Conservation (phyloP, 257 asterid genomes). For the Ocimum tenuiflorum region DNA sequence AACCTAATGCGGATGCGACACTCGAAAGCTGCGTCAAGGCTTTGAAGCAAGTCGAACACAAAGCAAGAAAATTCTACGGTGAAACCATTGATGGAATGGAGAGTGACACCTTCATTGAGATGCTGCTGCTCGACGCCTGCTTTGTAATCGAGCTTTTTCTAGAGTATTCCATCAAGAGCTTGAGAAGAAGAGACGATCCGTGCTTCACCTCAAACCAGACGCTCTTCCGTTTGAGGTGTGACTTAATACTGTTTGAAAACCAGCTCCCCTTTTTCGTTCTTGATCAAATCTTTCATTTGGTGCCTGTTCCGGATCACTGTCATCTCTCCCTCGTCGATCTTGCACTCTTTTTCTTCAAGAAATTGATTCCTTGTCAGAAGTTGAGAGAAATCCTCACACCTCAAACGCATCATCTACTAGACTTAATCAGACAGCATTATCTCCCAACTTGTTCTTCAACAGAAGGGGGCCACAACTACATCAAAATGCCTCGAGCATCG, state of each 20-base stretch:
- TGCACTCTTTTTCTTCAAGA: conserved; percentile 36
- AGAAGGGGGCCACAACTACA: background rate
- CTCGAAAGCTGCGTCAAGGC: conserved; percentile 34
- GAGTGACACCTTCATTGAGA: conserved; percentile 33
- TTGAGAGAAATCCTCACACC: conserved; percentile 3
- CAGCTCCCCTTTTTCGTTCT: conserved; percentile 48
- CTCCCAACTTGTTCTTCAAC: conserved; percentile 2
- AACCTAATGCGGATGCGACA: conserved; percentile 26
- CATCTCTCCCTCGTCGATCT: conserved; percentile 33
- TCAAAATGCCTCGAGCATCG: conserved; percentile 1
- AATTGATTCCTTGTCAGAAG: conserved; percentile 6
- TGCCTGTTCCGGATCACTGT: conserved; percentile 32
- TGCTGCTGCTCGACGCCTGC: conserved; percentile 44
- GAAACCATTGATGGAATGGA: conserved; percentile 23
- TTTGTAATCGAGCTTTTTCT: conserved; percentile 51
- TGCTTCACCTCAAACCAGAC: conserved; percentile 17
- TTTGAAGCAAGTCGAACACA: conserved; percentile 26
- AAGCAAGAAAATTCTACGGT: conserved; percentile 38
- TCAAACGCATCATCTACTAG: conserved; percentile 38
- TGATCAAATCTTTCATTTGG: conserved; percentile 31
- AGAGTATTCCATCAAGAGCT: conserved; percentile 18
- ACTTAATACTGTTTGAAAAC: conserved; percentile 42
- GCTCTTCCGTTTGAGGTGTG: conserved; percentile 29
- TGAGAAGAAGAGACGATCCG: conserved; percentile 51
- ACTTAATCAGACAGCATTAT: conserved; percentile 40